Conservation (phyloP, 31 red algal species). For the Asparagopsis taxiformis region DNA sequence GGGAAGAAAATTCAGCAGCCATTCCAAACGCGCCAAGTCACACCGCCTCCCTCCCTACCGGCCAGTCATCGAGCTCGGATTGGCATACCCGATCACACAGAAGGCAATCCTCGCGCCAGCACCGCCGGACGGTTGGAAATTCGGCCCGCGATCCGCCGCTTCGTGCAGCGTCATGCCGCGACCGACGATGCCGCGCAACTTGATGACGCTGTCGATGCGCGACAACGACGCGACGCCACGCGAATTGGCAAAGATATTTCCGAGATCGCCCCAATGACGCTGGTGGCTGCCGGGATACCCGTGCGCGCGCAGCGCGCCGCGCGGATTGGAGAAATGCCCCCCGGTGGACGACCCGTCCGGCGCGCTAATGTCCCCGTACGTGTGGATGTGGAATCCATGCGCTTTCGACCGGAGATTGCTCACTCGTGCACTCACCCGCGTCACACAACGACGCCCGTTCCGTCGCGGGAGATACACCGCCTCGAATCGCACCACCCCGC, state of each 20-base stretch:
- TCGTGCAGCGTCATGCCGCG: conserved; percentile 61
- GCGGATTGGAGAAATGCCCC: conserved; percentile 67
- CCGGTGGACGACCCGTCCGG: conserved; percentile 47
- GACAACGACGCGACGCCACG: conserved; percentile 17
- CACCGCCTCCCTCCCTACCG: background rate
- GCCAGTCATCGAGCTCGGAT: conserved; percentile 20
- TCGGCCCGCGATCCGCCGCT: conserved; percentile 26
- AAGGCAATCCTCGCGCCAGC: conserved; percentile 46
- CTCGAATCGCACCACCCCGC: no score
- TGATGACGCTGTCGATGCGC: conserved; percentile 40
- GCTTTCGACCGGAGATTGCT: conserved; percentile 11
- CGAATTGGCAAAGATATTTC: conserved; percentile 24
- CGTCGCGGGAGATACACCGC: no score
- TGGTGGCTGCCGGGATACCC: no score
- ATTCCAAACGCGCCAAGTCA: no score
- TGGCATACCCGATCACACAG: conserved; percentile 73
- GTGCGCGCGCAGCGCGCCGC: conserved; percentile 11
- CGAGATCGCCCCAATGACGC: conserved; percentile 73
- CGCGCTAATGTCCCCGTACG: conserved; percentile 48
- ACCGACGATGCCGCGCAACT: conserved; percentile 44
- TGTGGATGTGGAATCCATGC: conserved; percentile 77
- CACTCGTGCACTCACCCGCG: conserved; percentile 19
- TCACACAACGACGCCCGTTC: conserved; percentile 46
- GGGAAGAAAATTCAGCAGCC: no score
- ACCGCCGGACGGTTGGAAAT: conserved; percentile 49